Percentiles rank a stretch among this genome's conserved stretches.
Conservation (phyloP, 805 yeast genomes). For the Yarrowia deformans region DNA sequence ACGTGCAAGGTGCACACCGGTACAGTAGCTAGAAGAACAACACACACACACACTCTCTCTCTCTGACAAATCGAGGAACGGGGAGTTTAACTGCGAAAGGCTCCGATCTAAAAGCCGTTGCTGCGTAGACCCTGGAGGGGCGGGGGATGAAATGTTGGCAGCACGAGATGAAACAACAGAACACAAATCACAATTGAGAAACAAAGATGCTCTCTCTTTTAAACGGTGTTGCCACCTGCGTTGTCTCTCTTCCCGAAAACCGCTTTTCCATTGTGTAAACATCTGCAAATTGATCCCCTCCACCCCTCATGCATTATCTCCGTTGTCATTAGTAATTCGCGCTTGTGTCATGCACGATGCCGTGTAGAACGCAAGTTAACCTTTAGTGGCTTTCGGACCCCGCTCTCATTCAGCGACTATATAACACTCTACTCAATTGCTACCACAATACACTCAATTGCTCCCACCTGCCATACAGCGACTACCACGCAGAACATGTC, state of each 20-base stretch:
- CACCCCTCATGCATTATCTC: slow-evolving; percentile 11
- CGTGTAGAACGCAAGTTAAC: neutral
- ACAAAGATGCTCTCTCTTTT: no score
- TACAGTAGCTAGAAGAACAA: no score
- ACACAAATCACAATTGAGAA: no score
- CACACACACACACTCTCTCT: neutral
- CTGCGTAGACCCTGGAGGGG: no score
- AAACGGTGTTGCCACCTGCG: no score
- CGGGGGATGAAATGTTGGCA: no score
- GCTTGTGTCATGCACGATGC: slow-evolving; percentile 8
- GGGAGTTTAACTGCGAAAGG: neutral
- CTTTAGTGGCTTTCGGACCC: slow-evolving; percentile 20
- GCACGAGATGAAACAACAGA: no score
- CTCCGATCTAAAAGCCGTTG: neutral
- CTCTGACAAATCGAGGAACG: neutral
- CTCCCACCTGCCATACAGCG: neutral
- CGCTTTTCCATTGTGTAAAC: no score
- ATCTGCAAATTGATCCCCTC: no score
- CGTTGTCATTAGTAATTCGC: slow-evolving; percentile 6
- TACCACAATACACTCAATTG: neutral
- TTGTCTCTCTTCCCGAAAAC: no score
- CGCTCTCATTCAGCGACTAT: neutral
- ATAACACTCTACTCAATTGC: slow-evolving; percentile 1
- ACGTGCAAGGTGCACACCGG: no score
- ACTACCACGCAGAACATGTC: neutral